phyloP scores from a whole-genome alignment of 2,329 filamentous ascomycete genomes.

The Ophiocordyceps camponoti-saundersi region DNA sequence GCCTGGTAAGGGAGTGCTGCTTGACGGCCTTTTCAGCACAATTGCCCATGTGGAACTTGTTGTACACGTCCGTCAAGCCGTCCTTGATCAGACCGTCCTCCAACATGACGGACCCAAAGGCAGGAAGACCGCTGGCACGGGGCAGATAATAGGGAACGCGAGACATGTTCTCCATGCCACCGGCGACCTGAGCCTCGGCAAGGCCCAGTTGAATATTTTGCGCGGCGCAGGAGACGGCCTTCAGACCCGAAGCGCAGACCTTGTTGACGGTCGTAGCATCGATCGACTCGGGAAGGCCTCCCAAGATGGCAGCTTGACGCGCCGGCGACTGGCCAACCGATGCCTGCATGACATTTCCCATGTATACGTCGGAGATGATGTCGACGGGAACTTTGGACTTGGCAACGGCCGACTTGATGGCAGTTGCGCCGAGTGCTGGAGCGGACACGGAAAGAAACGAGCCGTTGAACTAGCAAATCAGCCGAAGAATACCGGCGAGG shows the following conservation, averaged over 20 bases:
- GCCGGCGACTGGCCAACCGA: conserved; percentile 79
- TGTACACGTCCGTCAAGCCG: conserved; percentile 90
- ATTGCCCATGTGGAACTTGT: conserved; percentile 94
- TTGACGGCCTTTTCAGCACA: conserved; percentile 92
- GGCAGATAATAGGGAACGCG: conserved; percentile 81
- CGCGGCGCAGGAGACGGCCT: conserved; percentile 77
- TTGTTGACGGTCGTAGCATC: conserved; percentile 96
- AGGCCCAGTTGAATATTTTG: conserved; percentile 90
- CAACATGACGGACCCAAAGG: conserved; percentile 75
- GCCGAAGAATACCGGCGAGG: neutral
- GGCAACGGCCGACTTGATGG: conserved; percentile 78
- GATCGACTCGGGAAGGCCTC: conserved; percentile 62
- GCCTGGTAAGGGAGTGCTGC: conserved; percentile 61
- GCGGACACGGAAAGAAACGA: conserved; percentile 70
- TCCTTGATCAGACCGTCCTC: conserved; percentile 91
- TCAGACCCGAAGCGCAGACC: conserved; percentile 89
- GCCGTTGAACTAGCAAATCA: conserved; percentile 64
- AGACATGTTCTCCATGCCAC: conserved; percentile 98
- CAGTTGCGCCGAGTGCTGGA: conserved; percentile 73
- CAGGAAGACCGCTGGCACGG: conserved; percentile 62
- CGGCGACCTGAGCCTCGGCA: conserved; percentile 75
- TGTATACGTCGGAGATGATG: conserved; percentile 84
- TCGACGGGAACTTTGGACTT: conserved; percentile 70
- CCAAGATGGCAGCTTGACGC: conserved; percentile 77
- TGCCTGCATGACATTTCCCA: conserved; percentile 86